phyloP scores from a whole-genome alignment of 345 rosid genomes.

The Ricinus communis region DNA sequence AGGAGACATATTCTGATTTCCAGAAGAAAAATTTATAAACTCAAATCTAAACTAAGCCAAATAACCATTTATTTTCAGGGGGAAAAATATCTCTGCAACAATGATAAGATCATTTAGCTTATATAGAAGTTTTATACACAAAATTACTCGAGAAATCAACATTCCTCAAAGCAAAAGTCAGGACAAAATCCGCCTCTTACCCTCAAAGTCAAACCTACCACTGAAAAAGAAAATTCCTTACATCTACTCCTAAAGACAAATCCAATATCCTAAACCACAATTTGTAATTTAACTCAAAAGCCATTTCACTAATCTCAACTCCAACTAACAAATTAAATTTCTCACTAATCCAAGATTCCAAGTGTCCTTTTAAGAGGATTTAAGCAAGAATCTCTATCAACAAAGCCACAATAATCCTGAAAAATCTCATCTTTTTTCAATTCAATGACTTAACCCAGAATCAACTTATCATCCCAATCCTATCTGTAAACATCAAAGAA shows the following conservation, averaged over 20 bases:
- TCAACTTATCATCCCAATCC: constrained; percentile 20
- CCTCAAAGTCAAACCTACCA: constrained; percentile 15
- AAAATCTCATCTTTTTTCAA: constrained; percentile 9
- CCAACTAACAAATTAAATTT: background rate
- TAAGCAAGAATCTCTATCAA: background rate
- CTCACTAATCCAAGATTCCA: background rate
- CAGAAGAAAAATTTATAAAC: background rate
- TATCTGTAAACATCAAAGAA: background rate
- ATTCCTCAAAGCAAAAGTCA: constrained; percentile 3
- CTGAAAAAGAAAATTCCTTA: background rate
- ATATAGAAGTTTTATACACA: background rate
- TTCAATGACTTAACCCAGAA: constrained; percentile 17
- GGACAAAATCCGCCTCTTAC: background rate
- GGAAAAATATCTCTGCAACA: background rate
- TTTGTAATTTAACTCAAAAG: background rate
- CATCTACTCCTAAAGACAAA: constrained; percentile 2
- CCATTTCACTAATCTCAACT: background rate
- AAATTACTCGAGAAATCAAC: constrained; percentile 5
- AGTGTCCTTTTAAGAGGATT: background rate
- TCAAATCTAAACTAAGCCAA: background rate
- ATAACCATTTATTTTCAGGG: background rate
- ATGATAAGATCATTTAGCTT: constrained; percentile 3
- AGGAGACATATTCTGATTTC: background rate
- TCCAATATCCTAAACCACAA: constrained; percentile 7
- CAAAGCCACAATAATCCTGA: background rate